Evolutionary conservation across 495 filamentous ascomycete genomes (phyloP), one percentile per base, ranked within the genome.

Genomic region (Letharia columbiana): DNA sequence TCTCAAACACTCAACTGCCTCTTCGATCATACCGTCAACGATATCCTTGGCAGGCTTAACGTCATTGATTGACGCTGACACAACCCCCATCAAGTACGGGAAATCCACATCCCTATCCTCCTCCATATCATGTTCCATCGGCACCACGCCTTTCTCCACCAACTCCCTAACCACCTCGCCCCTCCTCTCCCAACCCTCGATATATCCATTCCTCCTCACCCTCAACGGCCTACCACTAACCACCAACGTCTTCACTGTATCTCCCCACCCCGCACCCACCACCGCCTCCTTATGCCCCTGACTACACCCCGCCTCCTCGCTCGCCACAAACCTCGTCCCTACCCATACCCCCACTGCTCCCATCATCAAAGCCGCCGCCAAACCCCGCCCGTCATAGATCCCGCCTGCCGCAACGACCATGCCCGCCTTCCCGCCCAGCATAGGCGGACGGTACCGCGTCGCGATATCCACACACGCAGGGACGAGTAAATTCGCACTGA

Each of bases 1-100:
- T 75, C 78, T 85, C 64, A 96, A 73, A 77, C 89, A 82, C 12
- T 82, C 80, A 28, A 90, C 84, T 4, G 91, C 90, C 76, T 92
- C 87, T 45, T 75, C 73, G n/a, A 96, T 89, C 88, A 96, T 95
- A 72, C 92, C 89, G 64, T 83, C 83, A 28, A 97, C 85, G 76
- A 98, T 95, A 70, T 83, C 79, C 56, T 79, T 83, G 1, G 93
- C 93, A 2, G 93, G 91, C 77, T 90, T 83, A 50, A 97, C 82
- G 60, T 87, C 83, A 49, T 77, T 74, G 37, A 97, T 85, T 13
- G 84, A 79, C 3, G 88, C 93, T 0, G 91, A 89, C 20, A 96
- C 91, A 79, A 95, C 90, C n/a, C 91, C 91, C 91, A 96, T 96
- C 69, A 96, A 69, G 75, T 91, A 92, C 40, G 91, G 91, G 64